Evolutionary conservation across 371 early-diverging fungal species (phyloP).

Genomic region (Mortierella sp.): DNA sequence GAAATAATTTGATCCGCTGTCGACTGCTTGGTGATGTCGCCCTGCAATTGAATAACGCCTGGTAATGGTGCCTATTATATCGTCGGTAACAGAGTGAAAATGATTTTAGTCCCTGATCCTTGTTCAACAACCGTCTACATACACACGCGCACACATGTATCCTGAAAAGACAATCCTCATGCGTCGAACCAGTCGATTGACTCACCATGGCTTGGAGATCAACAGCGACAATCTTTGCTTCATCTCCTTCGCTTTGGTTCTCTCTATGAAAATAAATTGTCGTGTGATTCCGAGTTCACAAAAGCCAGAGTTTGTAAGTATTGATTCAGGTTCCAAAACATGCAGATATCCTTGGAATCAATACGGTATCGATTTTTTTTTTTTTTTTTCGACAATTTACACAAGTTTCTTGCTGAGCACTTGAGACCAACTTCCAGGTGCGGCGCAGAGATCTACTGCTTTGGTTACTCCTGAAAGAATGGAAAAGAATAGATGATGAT

Average conservation of each 20-base stretch:
- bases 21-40: slow-evolving; percentile 97
- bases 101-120: background rate
- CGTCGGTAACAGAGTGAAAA: no score
- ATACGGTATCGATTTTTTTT: no score
- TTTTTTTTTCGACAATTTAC: slow-evolving; percentile 42
- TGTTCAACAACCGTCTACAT: no score
- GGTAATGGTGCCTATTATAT: slow-evolving; percentile 85
- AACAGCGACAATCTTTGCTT: slow-evolving; percentile 94
- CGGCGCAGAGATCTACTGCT: slow-evolving; percentile 99
- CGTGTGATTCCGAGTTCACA: no score
- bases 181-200: background rate
- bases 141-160: no score
- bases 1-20: slow-evolving; percentile 93
- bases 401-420: slow-evolving; percentile 86
- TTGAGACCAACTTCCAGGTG: slow-evolving; percentile 99
- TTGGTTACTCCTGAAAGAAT: slow-evolving; percentile 76
- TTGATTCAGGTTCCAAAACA: no score
- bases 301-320: no score
- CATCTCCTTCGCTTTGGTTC: slow-evolving; percentile 67
- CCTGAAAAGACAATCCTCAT: background rate
- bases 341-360: no score
- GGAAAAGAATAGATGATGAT: slow-evolving; percentile 10
- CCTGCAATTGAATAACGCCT: slow-evolving; percentile 95
- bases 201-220: slow-evolving; percentile 98
- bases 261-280: slow-evolving; percentile 57